Percentiles rank a stretch among this genome's conserved stretches.
Conservation (phyloP, 306 rosid genomes). For the Corylus heterophylla region DNA sequence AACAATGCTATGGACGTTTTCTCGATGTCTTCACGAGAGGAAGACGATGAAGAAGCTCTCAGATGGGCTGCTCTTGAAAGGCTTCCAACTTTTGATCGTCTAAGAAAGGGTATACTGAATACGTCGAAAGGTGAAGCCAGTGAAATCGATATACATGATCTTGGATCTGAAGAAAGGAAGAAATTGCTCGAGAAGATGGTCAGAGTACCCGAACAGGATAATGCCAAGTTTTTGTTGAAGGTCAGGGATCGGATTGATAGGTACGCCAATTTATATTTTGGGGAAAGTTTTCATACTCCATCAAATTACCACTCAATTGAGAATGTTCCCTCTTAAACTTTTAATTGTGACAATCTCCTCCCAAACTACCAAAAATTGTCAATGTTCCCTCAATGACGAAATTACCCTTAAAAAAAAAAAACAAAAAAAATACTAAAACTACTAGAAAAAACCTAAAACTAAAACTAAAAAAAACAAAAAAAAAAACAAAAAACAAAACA, state of each 20-base stretch:
- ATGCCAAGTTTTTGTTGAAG: slow-evolving; percentile 49
- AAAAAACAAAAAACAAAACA: too few relatives aligned
- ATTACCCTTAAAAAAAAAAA: too few relatives aligned
- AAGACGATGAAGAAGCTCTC: slow-evolving; percentile 68
- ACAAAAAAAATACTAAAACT: too few relatives aligned
- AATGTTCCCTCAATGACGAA: too few relatives aligned
- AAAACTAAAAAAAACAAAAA: too few relatives aligned
- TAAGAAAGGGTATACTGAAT: slow-evolving; percentile 64
- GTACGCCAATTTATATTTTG: slow-evolving; percentile 1
- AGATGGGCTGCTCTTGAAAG: slow-evolving; percentile 72
- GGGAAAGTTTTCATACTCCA: too few relatives aligned
- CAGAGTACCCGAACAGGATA: slow-evolving; percentile 40
- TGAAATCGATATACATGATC: slow-evolving; percentile 54
- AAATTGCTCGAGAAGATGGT: slow-evolving; percentile 42
- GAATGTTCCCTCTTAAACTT: too few relatives aligned
- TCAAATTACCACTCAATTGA: too few relatives aligned
- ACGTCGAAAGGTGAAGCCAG: slow-evolving; percentile 38
- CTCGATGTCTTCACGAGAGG: slow-evolving; percentile 38
- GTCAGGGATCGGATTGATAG: slow-evolving; percentile 63
- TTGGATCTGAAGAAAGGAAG: slow-evolving; percentile 48
- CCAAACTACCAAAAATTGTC: too few relatives aligned
- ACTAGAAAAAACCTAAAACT: too few relatives aligned
- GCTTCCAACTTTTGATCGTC: slow-evolving; percentile 72
- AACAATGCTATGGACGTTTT: slow-evolving; percentile 41
- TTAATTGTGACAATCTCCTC: too few relatives aligned